A percentile compares a stretch with the other conserved stretches of the same genome.
These are phyloP conservation scores for Cichorium intybus DNA, from an alignment of 140 eudicot species.

Conservation along the genomic window DNA sequence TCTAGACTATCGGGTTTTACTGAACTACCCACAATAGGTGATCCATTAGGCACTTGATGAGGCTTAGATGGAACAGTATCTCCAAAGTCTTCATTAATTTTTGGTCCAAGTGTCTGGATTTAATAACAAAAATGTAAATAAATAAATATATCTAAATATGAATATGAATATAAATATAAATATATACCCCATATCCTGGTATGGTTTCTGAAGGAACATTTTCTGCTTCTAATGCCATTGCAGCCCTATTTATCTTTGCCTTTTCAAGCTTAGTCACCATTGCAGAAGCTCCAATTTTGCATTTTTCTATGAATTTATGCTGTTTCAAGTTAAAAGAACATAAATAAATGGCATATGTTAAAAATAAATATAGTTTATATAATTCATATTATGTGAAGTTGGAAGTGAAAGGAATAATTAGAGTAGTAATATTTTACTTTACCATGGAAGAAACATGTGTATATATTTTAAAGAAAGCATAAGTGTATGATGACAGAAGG, in stretches of 20 bases:
- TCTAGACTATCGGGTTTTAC: conserved; percentile 38
- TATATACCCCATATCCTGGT: conserved; percentile 69
- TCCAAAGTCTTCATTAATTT: conserved; percentile 55
- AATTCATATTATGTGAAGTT: not conserved
- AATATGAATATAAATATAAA: not conserved
- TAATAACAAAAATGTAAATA: conserved; percentile 4
- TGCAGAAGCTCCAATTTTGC: conserved; percentile 82
- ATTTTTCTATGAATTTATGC: conserved; percentile 96
- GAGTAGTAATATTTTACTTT: not conserved
- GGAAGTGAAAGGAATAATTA: not conserved
- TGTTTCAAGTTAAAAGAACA: conserved; percentile 26
- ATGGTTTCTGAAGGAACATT: conserved; percentile 51
- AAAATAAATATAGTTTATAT: no score
- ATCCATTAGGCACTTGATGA: conserved; percentile 39
- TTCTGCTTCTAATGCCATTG: conserved; percentile 72
- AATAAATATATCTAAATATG: not conserved
- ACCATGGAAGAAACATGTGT: not conserved
- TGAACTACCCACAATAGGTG: conserved; percentile 28
- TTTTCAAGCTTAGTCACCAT: conserved; percentile 88
- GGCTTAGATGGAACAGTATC: conserved; percentile 87
- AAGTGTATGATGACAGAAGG: not conserved
- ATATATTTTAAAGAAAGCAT: not conserved
- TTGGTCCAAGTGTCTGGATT: conserved; percentile 44
- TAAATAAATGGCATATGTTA: not conserved
- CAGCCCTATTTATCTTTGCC: conserved; percentile 73